phyloP scores from a whole-genome alignment of 176 grass and related monocot genomes.

The Rhynchospora pubera region DNA sequence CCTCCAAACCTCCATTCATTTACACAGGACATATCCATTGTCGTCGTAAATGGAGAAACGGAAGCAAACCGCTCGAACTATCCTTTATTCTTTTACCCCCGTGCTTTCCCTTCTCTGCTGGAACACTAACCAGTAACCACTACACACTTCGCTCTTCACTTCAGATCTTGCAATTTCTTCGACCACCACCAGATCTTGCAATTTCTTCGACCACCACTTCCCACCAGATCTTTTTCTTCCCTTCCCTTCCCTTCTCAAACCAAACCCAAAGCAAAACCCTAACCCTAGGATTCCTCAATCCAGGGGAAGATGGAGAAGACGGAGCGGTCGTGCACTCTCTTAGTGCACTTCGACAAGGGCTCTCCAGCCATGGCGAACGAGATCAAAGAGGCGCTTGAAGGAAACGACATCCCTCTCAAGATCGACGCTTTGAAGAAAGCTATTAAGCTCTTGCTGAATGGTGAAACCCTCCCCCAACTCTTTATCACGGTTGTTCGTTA shows the following conservation, averaged over 20 bases:
- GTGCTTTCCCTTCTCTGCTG: neutral
- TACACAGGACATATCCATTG: too few relatives aligned
- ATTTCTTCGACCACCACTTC: too few relatives aligned
- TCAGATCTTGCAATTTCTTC: neutral
- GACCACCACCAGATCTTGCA: too few relatives aligned
- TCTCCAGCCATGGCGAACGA: slow-evolving; percentile 22
- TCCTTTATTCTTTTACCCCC: too few relatives aligned
- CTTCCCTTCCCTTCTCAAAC: neutral
- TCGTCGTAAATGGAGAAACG: neutral
- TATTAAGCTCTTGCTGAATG: slow-evolving; percentile 27
- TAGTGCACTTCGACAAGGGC: slow-evolving; percentile 32
- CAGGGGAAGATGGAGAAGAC: slow-evolving; percentile 9
- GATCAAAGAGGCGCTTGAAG: slow-evolving; percentile 30
- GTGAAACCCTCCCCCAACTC: slow-evolving; percentile 29
- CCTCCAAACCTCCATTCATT: too few relatives aligned
- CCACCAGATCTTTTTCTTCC: neutral
- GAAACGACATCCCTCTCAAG: slow-evolving; percentile 16
- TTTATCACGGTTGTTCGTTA: slow-evolving; percentile 35
- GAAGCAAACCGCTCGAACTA: neutral
- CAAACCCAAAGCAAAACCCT: neutral
- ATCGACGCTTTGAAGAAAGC: slow-evolving; percentile 24
- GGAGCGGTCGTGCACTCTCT: slow-evolving; percentile 28
- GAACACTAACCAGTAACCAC: neutral
- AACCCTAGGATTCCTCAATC: neutral
- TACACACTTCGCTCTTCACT: neutral